These are phyloP conservation scores for Eragrostis nindensis DNA, from an alignment of 176 grass and related monocot genomes.

Conservation along the genomic window DNA sequence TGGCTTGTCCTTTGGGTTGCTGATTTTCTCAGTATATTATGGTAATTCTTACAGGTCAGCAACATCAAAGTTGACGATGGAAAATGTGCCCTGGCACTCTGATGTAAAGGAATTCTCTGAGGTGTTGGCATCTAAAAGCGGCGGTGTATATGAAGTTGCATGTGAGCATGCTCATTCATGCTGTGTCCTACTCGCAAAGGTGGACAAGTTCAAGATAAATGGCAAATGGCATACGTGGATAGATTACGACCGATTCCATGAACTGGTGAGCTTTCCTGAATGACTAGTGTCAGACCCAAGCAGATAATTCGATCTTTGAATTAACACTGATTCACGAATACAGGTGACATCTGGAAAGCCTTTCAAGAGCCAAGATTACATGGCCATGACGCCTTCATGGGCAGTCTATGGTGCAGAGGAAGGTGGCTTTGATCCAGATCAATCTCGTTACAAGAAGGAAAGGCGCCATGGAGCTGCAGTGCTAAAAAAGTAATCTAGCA, in stretches of 20 bases:
- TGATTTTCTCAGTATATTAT: background rate
- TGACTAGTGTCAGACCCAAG: background rate
- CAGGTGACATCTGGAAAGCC: conserved; percentile 81
- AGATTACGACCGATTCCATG: conserved; percentile 83
- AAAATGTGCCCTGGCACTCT: conserved; percentile 97
- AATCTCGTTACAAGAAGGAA: conserved; percentile 94
- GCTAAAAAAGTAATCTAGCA: conserved; percentile 33
- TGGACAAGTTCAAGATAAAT: conserved; percentile 83
- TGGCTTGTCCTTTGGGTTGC: background rate
- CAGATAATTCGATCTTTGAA: conserved; percentile 1
- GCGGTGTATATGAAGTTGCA: conserved; percentile 76
- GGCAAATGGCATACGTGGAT: conserved; percentile 98
- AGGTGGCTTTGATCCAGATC: conserved; percentile 92
- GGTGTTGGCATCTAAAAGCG: conserved; percentile 76
- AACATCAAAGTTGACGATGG: conserved; percentile 98
- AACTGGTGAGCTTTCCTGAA: conserved; percentile 71
- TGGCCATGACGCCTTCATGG: conserved; percentile 79
- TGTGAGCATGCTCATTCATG: conserved; percentile 97
- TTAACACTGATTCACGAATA: conserved; percentile 38
- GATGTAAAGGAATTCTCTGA: conserved; percentile 94
- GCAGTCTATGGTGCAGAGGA: conserved; percentile 86
- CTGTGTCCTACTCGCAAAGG: conserved; percentile 87
- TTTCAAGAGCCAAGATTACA: conserved; percentile 83
- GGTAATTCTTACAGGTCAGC: conserved; percentile 60
- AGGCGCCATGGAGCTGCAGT: conserved; percentile 78